Evolutionary conservation across 768 basidiomycete species (phyloP).

Genomic region (Agaricus sinodeliciosus): DNA sequence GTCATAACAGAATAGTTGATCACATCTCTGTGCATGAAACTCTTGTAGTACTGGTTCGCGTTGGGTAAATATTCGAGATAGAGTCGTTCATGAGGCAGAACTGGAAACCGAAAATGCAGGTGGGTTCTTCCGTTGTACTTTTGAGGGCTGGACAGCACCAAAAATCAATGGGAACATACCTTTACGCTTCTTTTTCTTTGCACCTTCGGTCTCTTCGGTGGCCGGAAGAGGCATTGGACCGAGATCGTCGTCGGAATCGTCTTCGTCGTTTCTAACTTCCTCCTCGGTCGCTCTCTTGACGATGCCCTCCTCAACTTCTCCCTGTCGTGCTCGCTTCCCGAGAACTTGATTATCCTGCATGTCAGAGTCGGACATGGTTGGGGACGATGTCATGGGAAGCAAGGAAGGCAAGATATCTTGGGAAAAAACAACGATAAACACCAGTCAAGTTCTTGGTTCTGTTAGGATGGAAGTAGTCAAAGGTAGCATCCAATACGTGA

Average conservation of each 20-base stretch:
- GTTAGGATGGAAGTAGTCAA: too few relatives aligned
- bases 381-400: background rate
- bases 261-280: conserved; percentile 30
- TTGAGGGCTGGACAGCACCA: conserved; percentile 22
- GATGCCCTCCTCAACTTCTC: conserved; percentile 11
- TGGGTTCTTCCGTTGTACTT: conserved; percentile 21
- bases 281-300: conserved; percentile 18
- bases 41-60: conserved; percentile 92
- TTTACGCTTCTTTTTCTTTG: conserved; percentile 76
- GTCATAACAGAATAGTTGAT: conserved; percentile 88
- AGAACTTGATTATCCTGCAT: conserved; percentile 44
- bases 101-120: conserved; percentile 33
- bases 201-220: conserved; percentile 26
- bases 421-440: conserved; percentile 3
- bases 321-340: conserved; percentile 55
- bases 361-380: conserved; percentile 37
- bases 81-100: conserved; percentile 87
- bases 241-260: conserved; percentile 68
- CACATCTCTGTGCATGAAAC: conserved; percentile 95
- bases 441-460: background rate
- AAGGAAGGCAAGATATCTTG: background rate
- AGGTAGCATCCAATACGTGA: too few relatives aligned
- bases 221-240: conserved; percentile 85
- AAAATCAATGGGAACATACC: conserved; percentile 36
- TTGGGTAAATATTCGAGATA: conserved; percentile 90